Evolutionary conservation across 176 grass and related monocot species (phyloP).

Genomic region (Aechmea fasciata): DNA sequence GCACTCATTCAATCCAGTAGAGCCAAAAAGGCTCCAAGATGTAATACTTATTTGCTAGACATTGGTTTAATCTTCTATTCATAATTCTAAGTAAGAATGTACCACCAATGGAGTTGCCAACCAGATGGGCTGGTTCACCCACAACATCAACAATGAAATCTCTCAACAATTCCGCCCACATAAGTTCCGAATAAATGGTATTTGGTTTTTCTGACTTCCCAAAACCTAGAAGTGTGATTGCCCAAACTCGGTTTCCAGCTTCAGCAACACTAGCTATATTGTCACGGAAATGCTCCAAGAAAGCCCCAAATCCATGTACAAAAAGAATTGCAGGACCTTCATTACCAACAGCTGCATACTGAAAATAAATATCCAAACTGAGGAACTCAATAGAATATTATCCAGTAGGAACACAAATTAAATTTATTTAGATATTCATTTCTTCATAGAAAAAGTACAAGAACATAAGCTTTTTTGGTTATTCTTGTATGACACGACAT

Average conservation of each 20-base stretch:
- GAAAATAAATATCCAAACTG: conserved; percentile 21
- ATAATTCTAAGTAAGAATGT: conserved; percentile 20
- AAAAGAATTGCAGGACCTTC: conserved; percentile 74
- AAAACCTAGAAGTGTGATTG: conserved; percentile 83
- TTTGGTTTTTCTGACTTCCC: conserved; percentile 91
- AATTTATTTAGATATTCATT: not conserved
- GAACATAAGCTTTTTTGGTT: no score
- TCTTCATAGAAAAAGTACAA: not conserved
- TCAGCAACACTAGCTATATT: conserved; percentile 65
- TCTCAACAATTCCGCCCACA: conserved; percentile 86
- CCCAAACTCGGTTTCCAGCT: conserved; percentile 67
- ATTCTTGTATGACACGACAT: not conserved
- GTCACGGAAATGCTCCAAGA: conserved; percentile 78
- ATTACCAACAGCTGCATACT: conserved; percentile 62
- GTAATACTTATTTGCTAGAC: not conserved
- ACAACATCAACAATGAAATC: conserved; percentile 82
- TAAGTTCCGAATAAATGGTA: conserved; percentile 58
- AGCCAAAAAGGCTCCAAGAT: not conserved
- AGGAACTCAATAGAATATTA: conserved; percentile 18
- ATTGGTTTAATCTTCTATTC: not conserved
- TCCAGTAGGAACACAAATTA: not conserved
- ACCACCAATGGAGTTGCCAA: conserved; percentile 98
- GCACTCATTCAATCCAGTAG: not conserved
- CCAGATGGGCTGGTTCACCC: conserved; percentile 66
- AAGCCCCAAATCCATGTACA: conserved; percentile 96